phyloP scores from a whole-genome alignment of 768 basidiomycete species.

The Ramaria rubella region DNA sequence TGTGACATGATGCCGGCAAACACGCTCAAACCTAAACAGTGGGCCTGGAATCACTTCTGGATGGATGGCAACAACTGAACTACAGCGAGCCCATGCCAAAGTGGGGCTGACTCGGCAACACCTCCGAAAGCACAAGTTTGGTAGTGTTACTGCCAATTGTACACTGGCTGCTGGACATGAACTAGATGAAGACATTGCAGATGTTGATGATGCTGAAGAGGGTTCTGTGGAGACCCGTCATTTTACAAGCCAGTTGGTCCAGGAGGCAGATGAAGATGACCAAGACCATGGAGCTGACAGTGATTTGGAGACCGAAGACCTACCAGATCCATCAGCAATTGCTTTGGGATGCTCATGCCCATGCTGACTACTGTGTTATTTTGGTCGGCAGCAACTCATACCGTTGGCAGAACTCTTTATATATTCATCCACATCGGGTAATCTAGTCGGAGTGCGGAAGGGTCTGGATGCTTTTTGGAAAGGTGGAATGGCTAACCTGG shows the following conservation, averaged over 20 bases:
- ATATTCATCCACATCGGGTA: background rate
- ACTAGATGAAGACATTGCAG: background rate
- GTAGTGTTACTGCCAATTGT: background rate
- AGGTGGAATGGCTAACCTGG: background rate
- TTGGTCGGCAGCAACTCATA: background rate
- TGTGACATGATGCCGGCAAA: too few species aligned
- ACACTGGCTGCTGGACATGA: background rate
- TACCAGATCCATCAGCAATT: background rate
- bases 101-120: conserved; percentile 11
- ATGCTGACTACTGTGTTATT: background rate
- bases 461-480: too few species aligned
- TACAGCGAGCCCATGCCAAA: conserved; percentile 13
- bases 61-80: too few species aligned
- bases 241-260: background rate
- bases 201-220: background rate
- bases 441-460: background rate
- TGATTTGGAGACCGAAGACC: background rate
- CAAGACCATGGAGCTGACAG: background rate
- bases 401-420: background rate
- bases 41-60: too few species aligned
- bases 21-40: too few species aligned
- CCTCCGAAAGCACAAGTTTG: conserved; percentile 8
- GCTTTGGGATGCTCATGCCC: background rate
- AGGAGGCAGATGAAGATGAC: background rate
- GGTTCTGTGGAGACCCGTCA: background rate